Percentiles rank a stretch among this genome's conserved stretches.
Conservation (phyloP, 106 monocot genomes). For the Apostasia ramifera region DNA sequence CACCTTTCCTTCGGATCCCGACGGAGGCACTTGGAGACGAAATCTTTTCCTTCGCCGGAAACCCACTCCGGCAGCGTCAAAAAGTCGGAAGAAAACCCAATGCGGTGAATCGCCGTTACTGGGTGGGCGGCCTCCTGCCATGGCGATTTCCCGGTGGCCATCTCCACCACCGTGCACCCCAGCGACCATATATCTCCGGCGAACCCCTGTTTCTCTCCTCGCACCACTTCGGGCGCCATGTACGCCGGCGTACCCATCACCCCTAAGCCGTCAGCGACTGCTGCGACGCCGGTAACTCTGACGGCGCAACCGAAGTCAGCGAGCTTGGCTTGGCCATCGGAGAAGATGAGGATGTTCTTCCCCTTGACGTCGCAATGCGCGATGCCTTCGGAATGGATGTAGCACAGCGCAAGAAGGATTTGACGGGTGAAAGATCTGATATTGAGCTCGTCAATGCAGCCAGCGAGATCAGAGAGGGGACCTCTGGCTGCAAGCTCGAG, state of each 20-base stretch:
- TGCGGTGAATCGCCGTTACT: neutral
- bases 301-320: slow-evolving; percentile 1
- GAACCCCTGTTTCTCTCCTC: neutral
- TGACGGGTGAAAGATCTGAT: slow-evolving; percentile 9
- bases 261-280: neutral
- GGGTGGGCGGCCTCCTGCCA: neutral
- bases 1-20: slow-evolving; percentile 6
- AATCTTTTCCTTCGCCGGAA: slow-evolving; percentile 4
- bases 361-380: slow-evolving; percentile 12
- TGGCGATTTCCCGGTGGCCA: slow-evolving; percentile 4
- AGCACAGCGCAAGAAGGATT: slow-evolving; percentile 4
- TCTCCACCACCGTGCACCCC: slow-evolving; percentile 6
- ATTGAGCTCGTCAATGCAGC: neutral
- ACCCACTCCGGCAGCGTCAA: neutral
- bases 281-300: neutral
- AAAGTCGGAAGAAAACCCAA: neutral
- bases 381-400: slow-evolving; percentile 3
- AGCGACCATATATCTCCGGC: slow-evolving; percentile 3
- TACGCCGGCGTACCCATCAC: slow-evolving; percentile 2
- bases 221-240: slow-evolving; percentile 7
- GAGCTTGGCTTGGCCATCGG: slow-evolving; percentile 3
- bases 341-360: slow-evolving; percentile 6
- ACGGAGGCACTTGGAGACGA: slow-evolving; percentile 4
- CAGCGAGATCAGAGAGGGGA: neutral
- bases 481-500: slow-evolving; percentile 8